Conservation (phyloP, 2,329 filamentous ascomycete genomes). For the Mycosphaerelloides madeirae region DNA sequence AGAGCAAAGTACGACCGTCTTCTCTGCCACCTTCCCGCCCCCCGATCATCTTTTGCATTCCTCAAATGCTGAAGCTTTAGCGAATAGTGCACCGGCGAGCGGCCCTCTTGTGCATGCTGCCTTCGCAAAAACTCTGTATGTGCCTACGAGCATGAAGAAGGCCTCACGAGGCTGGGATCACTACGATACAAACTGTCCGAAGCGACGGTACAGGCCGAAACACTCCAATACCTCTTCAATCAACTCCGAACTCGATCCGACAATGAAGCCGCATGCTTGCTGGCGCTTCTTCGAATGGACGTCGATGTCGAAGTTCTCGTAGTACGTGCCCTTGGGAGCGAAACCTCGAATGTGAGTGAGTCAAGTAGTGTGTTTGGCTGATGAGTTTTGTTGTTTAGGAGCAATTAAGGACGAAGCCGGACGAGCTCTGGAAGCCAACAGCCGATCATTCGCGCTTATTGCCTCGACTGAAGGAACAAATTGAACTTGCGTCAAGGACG, state of each 20-base stretch:
- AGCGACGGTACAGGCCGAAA: conserved; percentile 14
- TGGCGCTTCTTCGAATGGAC: conserved; percentile 18
- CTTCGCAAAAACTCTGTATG: conserved; percentile 11
- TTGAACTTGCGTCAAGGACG: no score
- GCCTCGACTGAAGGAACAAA: no score
- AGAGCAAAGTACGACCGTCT: conserved; percentile 11
- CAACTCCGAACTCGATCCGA: conserved; percentile 17
- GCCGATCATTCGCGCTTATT: no score
- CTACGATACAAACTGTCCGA: conserved; percentile 13
- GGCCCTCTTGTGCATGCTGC: conserved; percentile 16
- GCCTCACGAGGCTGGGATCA: conserved; percentile 14
- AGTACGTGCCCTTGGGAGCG: no score
- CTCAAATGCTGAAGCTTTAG: neutral
- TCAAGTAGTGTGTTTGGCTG: no score
- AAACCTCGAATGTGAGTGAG: no score
- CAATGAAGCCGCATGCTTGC: conserved; percentile 15
- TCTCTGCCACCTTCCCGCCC: no score
- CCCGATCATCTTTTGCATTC: neutral
- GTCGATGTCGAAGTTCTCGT: conserved; percentile 14
- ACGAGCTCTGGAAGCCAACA: no score
- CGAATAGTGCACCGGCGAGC: conserved; percentile 13
- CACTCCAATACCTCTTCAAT: conserved; percentile 18
- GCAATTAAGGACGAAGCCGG: no score
- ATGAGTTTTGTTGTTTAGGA: no score
- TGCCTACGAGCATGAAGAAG: conserved; percentile 20